Base-by-base conservation (phyloP, 129 eudicot genomes). In the Chrysanthemum makinoi region DNA sequence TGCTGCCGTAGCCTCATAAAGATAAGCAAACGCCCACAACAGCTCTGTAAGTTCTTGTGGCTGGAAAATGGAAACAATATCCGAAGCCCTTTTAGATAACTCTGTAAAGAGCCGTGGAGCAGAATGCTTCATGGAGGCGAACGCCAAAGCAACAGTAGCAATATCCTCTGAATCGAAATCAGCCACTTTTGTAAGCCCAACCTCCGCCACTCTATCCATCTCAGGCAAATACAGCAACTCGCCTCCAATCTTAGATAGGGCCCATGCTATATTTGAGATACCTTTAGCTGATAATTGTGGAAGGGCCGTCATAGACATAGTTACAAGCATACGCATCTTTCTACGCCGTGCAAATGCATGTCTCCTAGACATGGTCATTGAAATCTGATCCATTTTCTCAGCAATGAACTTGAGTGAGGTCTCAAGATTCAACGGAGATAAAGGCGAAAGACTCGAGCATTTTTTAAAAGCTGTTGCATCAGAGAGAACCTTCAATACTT, bases 261-360 rank as follows among this genome's bases (percentile, higher is more conserved):
- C 98, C 98, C 98, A 93, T n/a, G 98, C 91, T 72, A 93, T 83
- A 72, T 93, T 89, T 19, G 98, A 93, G 72, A 93, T 67, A 30
- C 98, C 98, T 81, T 93, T 96, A 53, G 86, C 83, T 2, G 96
- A 93, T 81, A 96, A 89, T 74, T 93, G 90, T 3, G 95, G 95
- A 73, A 93, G 81, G 13, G 86, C 85, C 66, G 83, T 77, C 98
- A 93, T 93, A 15, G 98, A 88, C 74, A 90, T 87, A 54, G 90
- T 90, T 48, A 93, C 96, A 82, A 93, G 95, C 98, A 89, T 85
- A 69, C 83, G 81, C 96, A 93, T 93, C 73, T 93, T 92, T 62
- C 83, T 83, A 57, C 81, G 90, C 59, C 96, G 80, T 2, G 96
- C 88, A 76, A 93, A 93, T 3, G 90, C 90, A 65, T 89, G 74